Evolutionary conservation across 345 rosid species (phyloP).

Genomic region (Sonneratia alba): DNA sequence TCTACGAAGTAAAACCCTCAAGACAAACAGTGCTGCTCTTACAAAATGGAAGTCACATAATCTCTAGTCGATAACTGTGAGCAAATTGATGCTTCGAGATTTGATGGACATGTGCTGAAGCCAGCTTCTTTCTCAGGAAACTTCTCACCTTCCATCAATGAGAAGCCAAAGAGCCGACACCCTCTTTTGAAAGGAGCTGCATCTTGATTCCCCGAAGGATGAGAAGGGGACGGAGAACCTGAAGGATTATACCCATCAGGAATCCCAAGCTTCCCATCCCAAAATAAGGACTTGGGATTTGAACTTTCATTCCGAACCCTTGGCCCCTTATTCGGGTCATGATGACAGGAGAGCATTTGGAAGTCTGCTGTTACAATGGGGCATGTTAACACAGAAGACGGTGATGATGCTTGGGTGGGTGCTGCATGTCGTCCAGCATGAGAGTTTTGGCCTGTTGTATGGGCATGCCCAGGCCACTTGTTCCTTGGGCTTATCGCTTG

Average conservation of each 20-base stretch:
- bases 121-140: slow-evolving; percentile 21
- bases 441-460: slow-evolving; percentile 30
- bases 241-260: neutral
- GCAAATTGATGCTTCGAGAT: slow-evolving; percentile 13
- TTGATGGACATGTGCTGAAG: slow-evolving; percentile 19
- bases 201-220: slow-evolving; percentile 25
- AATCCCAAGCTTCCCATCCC: slow-evolving; percentile 14
- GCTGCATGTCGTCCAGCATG: slow-evolving; percentile 23
- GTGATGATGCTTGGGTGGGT: slow-evolving; percentile 50
- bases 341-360: neutral
- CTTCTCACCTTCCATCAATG: slow-evolving; percentile 53
- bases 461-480: slow-evolving; percentile 34
- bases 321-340: neutral
- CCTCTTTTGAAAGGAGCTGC: slow-evolving; percentile 53
- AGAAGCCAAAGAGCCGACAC: slow-evolving; percentile 94
- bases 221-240: slow-evolving; percentile 8
- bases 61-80: slow-evolving; percentile 20
- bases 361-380: slow-evolving; percentile 24
- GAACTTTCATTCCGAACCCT: neutral
- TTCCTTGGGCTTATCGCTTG: slow-evolving; percentile 37
- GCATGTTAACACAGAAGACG: slow-evolving; percentile 66
- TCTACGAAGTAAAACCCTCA: neutral
- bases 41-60: slow-evolving; percentile 46
- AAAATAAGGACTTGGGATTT: slow-evolving; percentile 6
- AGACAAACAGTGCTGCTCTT: slow-evolving; percentile 13